phyloP scores from a whole-genome alignment of 129 eudicot genomes.

The Calendula officinalis region DNA sequence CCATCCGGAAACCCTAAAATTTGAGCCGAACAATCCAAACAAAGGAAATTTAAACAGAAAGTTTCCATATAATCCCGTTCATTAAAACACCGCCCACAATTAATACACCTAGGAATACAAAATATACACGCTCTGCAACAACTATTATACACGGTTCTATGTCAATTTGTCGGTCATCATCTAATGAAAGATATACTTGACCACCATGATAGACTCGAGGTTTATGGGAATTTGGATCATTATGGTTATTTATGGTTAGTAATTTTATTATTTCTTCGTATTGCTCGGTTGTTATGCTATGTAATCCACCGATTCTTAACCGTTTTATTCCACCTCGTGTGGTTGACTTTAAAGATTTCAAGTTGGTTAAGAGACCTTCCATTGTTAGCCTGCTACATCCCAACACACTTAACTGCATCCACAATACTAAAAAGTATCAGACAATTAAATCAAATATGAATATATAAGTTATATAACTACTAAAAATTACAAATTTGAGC shows the following conservation, averaged over 20 bases:
- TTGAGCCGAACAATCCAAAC: constrained; percentile 46
- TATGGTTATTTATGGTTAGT: constrained; percentile 32
- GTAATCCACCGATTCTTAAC: constrained; percentile 49
- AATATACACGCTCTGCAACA: constrained; percentile 63
- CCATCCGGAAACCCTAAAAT: constrained; percentile 35
- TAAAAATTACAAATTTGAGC: background rate
- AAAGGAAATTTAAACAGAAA: constrained; percentile 36
- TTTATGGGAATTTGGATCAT: constrained; percentile 25
- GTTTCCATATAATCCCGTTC: constrained; percentile 53
- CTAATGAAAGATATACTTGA: constrained; percentile 54
- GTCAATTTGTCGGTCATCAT: constrained; percentile 69
- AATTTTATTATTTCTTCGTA: constrained; percentile 44
- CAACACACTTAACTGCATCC: constrained; percentile 62
- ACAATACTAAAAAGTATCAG: constrained; percentile 1
- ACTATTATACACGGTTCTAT: constrained; percentile 46
- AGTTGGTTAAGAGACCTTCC: constrained; percentile 43
- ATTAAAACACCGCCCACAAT: constrained; percentile 63
- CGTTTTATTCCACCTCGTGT: constrained; percentile 40
- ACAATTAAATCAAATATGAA: background rate
- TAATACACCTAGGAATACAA: constrained; percentile 56
- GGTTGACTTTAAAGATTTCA: constrained; percentile 42
- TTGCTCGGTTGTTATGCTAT: constrained; percentile 39
- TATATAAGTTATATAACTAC: background rate
- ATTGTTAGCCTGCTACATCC: constrained; percentile 51
- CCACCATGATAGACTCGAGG: constrained; percentile 50